phyloP scores from a whole-genome alignment of 2,329 filamentous ascomycete species.

The Talaromyces amestolkiae region DNA sequence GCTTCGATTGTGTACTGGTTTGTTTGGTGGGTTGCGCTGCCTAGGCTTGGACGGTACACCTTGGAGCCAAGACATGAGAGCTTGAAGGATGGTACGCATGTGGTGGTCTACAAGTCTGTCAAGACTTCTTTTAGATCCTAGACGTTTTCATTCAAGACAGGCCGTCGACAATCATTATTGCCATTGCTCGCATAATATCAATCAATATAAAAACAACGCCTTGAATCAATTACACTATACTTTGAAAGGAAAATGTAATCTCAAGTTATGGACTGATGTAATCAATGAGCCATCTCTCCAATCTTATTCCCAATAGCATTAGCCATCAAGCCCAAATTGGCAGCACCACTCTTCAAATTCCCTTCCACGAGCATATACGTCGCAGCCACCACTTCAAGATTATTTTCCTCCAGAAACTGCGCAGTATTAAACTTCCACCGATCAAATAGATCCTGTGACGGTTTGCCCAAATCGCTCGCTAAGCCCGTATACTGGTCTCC shows the following conservation, averaged over 20 bases:
- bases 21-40: conserved; percentile 27
- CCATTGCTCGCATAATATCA: background rate
- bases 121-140: conserved; percentile 5
- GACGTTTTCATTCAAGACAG: background rate
- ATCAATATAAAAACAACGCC: background rate
- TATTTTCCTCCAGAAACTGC: conserved; percentile 16
- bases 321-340: conserved; percentile 12
- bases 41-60: conserved; percentile 21
- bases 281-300: conserved; percentile 12
- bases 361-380: conserved; percentile 21
- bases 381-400: conserved; percentile 18
- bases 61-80: conserved; percentile 22
- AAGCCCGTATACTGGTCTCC: conserved; percentile 3
- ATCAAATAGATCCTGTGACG: conserved; percentile 19
- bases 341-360: conserved; percentile 16
- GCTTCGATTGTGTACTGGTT: conserved; percentile 51
- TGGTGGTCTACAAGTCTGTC: conserved; percentile 24
- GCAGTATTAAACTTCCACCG: conserved; percentile 19
- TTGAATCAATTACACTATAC: too few species aligned
- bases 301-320: conserved; percentile 19
- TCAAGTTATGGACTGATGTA: background rate
- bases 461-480: conserved; percentile 17
- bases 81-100: conserved; percentile 24
- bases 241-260: too few species aligned
- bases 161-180: background rate